A percentile compares a stretch with the other conserved stretches of the same genome.
Evolutionary conservation across 345 rosid genomes (phyloP).

Genomic region (Pugionium dolabratum): DNA sequence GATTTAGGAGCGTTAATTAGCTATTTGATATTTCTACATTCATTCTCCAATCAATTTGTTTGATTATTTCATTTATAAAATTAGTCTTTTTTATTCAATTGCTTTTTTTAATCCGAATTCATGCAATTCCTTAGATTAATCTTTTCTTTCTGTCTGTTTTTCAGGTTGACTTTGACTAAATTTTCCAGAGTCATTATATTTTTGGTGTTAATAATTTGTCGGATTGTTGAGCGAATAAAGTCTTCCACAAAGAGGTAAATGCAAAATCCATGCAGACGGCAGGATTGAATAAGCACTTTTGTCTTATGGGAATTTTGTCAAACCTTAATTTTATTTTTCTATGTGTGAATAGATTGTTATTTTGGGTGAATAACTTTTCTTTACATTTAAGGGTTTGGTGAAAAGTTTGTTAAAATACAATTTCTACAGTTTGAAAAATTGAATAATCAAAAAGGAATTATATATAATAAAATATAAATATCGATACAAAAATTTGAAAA

Average conservation of each 20-base stretch:
- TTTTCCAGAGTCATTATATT: not conserved
- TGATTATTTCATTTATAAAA: no score
- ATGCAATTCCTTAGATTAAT: no score
- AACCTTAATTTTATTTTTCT: not conserved
- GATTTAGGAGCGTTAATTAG: no score
- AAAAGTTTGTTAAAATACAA: not conserved
- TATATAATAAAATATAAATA: no score
- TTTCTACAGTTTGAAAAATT: no score
- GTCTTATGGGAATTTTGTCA: conserved; percentile 20
- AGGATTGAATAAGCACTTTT: conserved; percentile 16
- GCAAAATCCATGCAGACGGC: conserved; percentile 3
- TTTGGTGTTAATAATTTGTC: not conserved
- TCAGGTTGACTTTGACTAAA: not conserved
- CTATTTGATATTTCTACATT: no score
- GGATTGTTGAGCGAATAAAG: not conserved
- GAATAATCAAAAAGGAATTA: no score
- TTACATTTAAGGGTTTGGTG: conserved; percentile 24
- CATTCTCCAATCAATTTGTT: no score
- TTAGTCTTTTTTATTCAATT: no score
- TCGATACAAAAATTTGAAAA: no score
- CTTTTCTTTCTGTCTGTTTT: not conserved
- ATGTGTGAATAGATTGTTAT: not conserved
- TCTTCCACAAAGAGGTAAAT: not conserved
- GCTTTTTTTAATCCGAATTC: no score
- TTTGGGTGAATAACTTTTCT: conserved; percentile 32